phyloP scores from a whole-genome alignment of 169 alveolate species.

The Sarcocystis neurona region DNA sequence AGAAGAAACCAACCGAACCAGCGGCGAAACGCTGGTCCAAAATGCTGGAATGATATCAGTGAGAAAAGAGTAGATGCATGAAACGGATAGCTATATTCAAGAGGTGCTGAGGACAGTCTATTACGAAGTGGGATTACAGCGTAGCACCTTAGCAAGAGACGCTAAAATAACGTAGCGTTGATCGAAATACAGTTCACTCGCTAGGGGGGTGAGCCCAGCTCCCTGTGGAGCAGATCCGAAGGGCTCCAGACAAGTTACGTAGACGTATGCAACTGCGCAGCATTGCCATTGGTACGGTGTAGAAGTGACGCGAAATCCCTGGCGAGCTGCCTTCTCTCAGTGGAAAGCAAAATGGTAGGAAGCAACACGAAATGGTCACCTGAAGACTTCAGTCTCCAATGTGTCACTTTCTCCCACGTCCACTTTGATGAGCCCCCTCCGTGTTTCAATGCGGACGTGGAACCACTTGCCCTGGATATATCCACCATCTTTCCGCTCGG shows the following conservation, averaged over 20 bases:
- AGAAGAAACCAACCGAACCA: slow-evolving; percentile 86
- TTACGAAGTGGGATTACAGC: no score
- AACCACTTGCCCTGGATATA: slow-evolving; percentile 77
- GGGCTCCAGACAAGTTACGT: no score
- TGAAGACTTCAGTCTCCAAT: slow-evolving; percentile 52
- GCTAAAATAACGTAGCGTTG: no score
- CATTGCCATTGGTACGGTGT: no score
- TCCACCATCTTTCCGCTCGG: slow-evolving; percentile 79
- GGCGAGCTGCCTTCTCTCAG: no score
- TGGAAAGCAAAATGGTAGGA: no score
- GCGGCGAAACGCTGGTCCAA: slow-evolving; percentile 83
- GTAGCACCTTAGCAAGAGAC: no score
- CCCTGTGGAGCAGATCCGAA: no score
- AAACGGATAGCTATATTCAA: neutral
- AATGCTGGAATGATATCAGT: slow-evolving; percentile 64
- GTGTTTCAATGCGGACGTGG: slow-evolving; percentile 69
- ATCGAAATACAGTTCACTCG: no score
- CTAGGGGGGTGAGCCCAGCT: no score
- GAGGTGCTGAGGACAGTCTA: neutral
- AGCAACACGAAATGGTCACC: slow-evolving; percentile 3
- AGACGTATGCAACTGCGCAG: no score
- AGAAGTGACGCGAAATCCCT: no score
- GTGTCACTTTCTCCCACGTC: slow-evolving; percentile 69
- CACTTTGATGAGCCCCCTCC: slow-evolving; percentile 70
- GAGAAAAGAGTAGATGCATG: neutral